Evolutionary conservation across 192 early-diverging fungal species (phyloP).

Genomic region (Gonapodya sp.): DNA sequence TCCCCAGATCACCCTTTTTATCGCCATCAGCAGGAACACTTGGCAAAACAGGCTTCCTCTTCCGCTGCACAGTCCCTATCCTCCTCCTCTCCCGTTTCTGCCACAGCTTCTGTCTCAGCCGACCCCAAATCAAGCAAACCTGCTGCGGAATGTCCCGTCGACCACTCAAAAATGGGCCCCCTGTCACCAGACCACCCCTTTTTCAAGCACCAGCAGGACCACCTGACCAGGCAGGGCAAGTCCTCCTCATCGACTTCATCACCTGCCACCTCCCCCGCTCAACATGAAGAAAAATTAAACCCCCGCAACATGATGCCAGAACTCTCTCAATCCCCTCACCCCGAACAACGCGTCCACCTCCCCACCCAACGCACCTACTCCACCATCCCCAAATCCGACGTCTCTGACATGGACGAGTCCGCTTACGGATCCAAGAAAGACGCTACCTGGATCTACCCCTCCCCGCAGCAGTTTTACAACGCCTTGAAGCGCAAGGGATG

Average conservation of each 20-base stretch:
- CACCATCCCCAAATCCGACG: conserved; percentile 61
- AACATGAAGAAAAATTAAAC: conserved; percentile 37
- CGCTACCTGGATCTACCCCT: conserved; percentile 76
- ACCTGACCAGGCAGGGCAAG: neutral
- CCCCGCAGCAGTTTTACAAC: conserved; percentile 84
- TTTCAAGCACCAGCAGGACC: neutral
- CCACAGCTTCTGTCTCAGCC: neutral
- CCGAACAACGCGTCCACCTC: conserved; percentile 56
- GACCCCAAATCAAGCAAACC: neutral
- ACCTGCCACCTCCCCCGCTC: neutral
- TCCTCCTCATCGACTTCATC: too few relatives aligned
- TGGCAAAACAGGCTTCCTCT: neutral
- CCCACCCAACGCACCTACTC: conserved; percentile 73
- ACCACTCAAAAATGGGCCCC: conserved; percentile 8
- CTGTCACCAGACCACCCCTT: neutral
- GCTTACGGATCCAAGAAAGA: conserved; percentile 22
- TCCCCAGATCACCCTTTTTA: neutral
- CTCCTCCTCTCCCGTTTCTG: neutral
- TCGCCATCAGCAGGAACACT: neutral
- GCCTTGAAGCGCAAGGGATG: conserved; percentile 75
- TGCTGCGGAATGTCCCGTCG: conserved; percentile 15
- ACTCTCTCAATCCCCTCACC: conserved; percentile 54
- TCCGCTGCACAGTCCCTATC: neutral
- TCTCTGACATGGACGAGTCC: neutral
- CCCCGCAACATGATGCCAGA: conserved; percentile 88